phyloP scores from a whole-genome alignment of 495 filamentous ascomycete species.

The Tuber aestivum region DNA sequence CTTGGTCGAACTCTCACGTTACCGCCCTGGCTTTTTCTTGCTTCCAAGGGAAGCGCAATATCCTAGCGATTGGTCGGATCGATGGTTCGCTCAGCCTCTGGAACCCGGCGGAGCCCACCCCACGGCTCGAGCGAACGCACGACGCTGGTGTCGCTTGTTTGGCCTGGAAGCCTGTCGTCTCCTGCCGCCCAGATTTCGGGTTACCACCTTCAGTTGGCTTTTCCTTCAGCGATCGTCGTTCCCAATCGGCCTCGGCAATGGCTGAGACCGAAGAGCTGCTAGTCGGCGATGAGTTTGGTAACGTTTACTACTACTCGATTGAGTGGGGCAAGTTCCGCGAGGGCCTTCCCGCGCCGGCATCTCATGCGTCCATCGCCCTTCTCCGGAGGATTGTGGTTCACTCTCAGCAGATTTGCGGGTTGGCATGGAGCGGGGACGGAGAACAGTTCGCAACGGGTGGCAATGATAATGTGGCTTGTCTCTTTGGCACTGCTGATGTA shows the following conservation, averaged over 20 bases:
- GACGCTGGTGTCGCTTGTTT: slow-evolving; percentile 69
- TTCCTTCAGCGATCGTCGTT: slow-evolving; percentile 8
- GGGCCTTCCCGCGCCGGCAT: slow-evolving; percentile 10
- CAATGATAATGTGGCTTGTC: slow-evolving; percentile 82
- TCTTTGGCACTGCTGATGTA: slow-evolving; percentile 67
- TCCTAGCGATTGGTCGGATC: slow-evolving; percentile 78
- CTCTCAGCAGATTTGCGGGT: slow-evolving; percentile 83
- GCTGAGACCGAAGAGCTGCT: slow-evolving; percentile 71
- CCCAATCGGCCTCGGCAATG: slow-evolving; percentile 16
- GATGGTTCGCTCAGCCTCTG: slow-evolving; percentile 58
- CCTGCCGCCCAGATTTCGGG: slow-evolving; percentile 23
- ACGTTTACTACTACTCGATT: slow-evolving; percentile 79
- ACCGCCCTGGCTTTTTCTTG: slow-evolving; percentile 89
- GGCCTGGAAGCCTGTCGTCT: slow-evolving; percentile 55
- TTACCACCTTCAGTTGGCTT: slow-evolving; percentile 23
- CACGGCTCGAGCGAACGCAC: slow-evolving; percentile 69
- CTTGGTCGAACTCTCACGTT: slow-evolving; percentile 52
- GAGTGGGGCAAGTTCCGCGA: slow-evolving; percentile 64
- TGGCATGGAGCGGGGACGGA: slow-evolving; percentile 78
- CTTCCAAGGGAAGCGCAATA: slow-evolving; percentile 63
- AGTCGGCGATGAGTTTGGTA: slow-evolving; percentile 81
- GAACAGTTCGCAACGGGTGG: slow-evolving; percentile 76
- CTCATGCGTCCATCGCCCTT: slow-evolving; percentile 60
- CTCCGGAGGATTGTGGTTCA: slow-evolving; percentile 73
- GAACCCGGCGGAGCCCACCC: slow-evolving; percentile 54